phyloP scores from a whole-genome alignment of 78 protist genomes.

The Trichosphaerium sp. region DNA sequence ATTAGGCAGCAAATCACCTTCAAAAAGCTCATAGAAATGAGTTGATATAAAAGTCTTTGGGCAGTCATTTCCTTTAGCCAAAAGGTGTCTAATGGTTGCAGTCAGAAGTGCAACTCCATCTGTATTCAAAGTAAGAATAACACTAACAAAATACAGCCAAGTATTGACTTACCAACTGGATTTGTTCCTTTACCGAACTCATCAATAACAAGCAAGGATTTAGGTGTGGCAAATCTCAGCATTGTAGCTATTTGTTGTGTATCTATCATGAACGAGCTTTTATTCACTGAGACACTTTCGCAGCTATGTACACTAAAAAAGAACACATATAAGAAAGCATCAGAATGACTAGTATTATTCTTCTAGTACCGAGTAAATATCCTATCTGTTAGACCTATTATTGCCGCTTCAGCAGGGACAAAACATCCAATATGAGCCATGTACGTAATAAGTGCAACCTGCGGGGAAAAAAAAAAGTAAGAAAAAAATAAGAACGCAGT shows the following conservation, averaged over 20 bases:
- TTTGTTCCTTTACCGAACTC: constrained; percentile 65
- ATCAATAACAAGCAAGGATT: constrained; percentile 25
- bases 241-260: constrained; percentile 8
- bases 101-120: constrained; percentile 4
- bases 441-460: constrained; percentile 13
- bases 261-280: constrained; percentile 8
- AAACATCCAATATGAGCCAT: constrained; percentile 55
- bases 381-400: constrained; percentile 26
- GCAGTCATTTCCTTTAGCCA: neutral
- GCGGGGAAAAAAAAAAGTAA: neutral
- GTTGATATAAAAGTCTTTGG: constrained; percentile 5
- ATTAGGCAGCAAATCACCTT: neutral
- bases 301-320: too few species aligned
- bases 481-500: neutral
- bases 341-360: neutral
- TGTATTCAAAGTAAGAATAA: too few species aligned
- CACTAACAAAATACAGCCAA: too few species aligned
- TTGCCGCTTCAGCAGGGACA: constrained; percentile 42
- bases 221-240: constrained; percentile 1
- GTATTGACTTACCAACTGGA: too few species aligned
- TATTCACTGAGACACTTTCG: too few species aligned
- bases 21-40: constrained; percentile 20
- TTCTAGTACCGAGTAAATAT: constrained; percentile 6
- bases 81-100: neutral
- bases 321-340: too few species aligned